A percentile compares a stretch with the other conserved stretches of the same genome.
These are phyloP conservation scores for Warburgia ugandensis DNA, from an alignment of 164 flowering plant species.

Conservation along the genomic window DNA sequence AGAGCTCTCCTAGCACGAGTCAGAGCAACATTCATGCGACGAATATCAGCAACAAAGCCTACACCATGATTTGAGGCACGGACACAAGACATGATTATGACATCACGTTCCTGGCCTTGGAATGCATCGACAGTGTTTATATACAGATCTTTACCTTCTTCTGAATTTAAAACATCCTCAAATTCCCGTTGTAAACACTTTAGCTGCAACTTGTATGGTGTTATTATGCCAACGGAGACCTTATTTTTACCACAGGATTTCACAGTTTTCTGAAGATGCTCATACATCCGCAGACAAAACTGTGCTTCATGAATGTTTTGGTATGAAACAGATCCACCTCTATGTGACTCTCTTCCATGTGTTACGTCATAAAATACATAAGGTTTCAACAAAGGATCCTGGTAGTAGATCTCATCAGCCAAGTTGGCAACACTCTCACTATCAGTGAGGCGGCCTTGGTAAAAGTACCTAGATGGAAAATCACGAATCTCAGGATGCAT, in stretches of 20 bases:
- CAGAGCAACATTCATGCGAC: constrained; percentile 97
- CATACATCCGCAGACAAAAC: constrained; percentile 68
- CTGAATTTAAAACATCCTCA: constrained; percentile 65
- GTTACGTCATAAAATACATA: constrained; percentile 78
- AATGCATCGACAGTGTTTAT: constrained; percentile 98
- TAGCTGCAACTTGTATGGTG: constrained; percentile 93
- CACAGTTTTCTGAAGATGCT: constrained; percentile 75
- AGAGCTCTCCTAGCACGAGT: constrained; percentile 96
- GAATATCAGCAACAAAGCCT: constrained; percentile 95
- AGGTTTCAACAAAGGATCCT: constrained; percentile 71
- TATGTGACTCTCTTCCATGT: constrained; percentile 89
- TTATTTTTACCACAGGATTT: constrained; percentile 61
- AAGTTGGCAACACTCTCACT: constrained; percentile 67
- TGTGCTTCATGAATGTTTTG: constrained; percentile 88
- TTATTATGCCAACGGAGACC: constrained; percentile 85
- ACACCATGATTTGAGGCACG: constrained; percentile 93
- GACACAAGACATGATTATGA: constrained; percentile 97
- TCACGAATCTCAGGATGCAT: constrained; percentile 98
- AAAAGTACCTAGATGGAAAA: constrained; percentile 91
- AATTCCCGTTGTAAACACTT: constrained; percentile 88
- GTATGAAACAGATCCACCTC: constrained; percentile 89
- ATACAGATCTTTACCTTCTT: constrained; percentile 84
- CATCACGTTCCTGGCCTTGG: constrained; percentile 99
- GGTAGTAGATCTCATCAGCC: constrained; percentile 78
- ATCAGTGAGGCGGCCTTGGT: constrained; percentile 91